Percentiles rank a stretch among this genome's conserved stretches.
Evolutionary conservation across 2,329 filamentous ascomycete species (phyloP).

Genomic region (Colletotrichum sidae): DNA sequence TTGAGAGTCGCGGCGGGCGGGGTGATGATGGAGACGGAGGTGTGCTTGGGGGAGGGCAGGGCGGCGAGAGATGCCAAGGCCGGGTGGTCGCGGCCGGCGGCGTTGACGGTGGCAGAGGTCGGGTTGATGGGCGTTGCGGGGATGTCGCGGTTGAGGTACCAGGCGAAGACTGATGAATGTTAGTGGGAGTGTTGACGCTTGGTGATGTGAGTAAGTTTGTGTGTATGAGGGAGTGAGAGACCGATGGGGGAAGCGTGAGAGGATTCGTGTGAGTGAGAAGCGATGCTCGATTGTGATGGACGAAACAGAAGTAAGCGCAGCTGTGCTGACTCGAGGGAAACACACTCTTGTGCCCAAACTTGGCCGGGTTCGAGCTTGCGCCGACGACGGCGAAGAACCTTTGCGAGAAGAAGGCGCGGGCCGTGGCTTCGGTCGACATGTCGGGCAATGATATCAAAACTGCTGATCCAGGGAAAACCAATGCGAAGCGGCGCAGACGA

Average conservation of each 20-base stretch:
- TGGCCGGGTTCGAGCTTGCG: slow-evolving; percentile 84
- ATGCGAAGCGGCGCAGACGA: neutral
- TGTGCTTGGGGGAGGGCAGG: slow-evolving; percentile 75
- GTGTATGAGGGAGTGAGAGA: slow-evolving; percentile 1
- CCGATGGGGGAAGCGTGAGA: neutral
- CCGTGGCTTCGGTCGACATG: slow-evolving; percentile 77
- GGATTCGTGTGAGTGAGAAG: too few relatives aligned
- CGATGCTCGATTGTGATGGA: too few relatives aligned
- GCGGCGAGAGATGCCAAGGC: slow-evolving; percentile 74
- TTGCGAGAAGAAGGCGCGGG: slow-evolving; percentile 83
- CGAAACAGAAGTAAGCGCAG: too few relatives aligned
- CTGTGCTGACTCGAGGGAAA: slow-evolving; percentile 16
- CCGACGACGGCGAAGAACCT: slow-evolving; percentile 89
- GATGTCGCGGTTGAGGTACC: slow-evolving; percentile 84
- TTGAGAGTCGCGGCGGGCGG: slow-evolving; percentile 81
- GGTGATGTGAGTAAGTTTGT: neutral
- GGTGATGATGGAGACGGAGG: slow-evolving; percentile 87
- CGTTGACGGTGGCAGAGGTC: slow-evolving; percentile 69
- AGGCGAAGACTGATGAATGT: slow-evolving; percentile 77
- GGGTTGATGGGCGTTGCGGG: slow-evolving; percentile 89
- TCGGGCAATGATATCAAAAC: slow-evolving; percentile 39
- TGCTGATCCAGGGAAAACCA: neutral
- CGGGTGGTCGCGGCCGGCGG: slow-evolving; percentile 61
- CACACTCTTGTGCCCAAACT: slow-evolving; percentile 89
- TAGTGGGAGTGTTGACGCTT: slow-evolving; percentile 19